Conservation (phyloP, 2,329 filamentous ascomycete species). For the Alternaria arbusti region DNA sequence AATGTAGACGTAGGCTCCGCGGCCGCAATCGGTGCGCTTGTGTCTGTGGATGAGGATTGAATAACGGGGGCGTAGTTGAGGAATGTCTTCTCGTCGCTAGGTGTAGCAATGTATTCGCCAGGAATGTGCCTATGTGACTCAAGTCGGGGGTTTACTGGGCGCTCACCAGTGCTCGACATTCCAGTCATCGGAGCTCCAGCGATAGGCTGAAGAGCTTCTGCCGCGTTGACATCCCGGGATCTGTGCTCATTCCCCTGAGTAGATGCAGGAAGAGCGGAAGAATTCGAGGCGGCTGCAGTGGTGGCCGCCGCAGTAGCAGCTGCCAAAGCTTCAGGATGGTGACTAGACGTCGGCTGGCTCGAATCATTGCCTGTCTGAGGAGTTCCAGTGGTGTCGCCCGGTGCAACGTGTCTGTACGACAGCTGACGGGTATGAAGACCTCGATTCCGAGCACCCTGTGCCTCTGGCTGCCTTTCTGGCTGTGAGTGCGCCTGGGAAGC, state of each 20-base stretch:
- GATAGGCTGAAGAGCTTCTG: slow-evolving; percentile 11
- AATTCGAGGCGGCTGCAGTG: slow-evolving; percentile 15
- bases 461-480: slow-evolving; percentile 11
- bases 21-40: not conserved
- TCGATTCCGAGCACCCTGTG: slow-evolving; percentile 5
- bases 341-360: slow-evolving; percentile 5
- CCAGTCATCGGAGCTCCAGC: not conserved
- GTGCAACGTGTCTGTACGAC: slow-evolving; percentile 1
- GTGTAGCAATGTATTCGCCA: slow-evolving; percentile 42
- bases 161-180: not conserved
- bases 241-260: slow-evolving; percentile 20
- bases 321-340: slow-evolving; percentile 28
- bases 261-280: slow-evolving; percentile 4
- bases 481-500: slow-evolving; percentile 21
- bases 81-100: slow-evolving; percentile 38
- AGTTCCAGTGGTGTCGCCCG: not conserved
- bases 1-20: not conserved
- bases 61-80: slow-evolving; percentile 17
- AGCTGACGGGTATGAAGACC: slow-evolving; percentile 4
- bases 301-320: slow-evolving; percentile 23
- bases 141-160: slow-evolving; percentile 32
- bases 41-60: slow-evolving; percentile 3
- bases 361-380: not conserved
- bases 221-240: slow-evolving; percentile 23
- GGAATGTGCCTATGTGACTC: slow-evolving; percentile 47